Evolutionary conservation across 805 yeast genomes (phyloP).

Genomic region (Wickerhamiella shivajii): DNA sequence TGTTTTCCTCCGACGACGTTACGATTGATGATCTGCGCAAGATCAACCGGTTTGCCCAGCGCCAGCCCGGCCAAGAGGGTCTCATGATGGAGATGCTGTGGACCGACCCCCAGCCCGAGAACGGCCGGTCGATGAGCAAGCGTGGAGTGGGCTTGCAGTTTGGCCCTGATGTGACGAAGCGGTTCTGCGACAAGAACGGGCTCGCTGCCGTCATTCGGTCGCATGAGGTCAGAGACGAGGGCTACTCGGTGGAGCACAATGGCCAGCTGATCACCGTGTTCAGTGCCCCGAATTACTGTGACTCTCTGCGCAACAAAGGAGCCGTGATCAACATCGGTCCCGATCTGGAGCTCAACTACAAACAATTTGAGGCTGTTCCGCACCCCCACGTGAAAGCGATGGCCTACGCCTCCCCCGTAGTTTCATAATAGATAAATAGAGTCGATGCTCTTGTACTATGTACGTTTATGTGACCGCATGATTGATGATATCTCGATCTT

Average conservation of each 20-base stretch:
- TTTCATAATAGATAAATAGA: no score
- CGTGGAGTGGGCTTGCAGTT: slow-evolving; percentile 94
- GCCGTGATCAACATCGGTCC: slow-evolving; percentile 65
- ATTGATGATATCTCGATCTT: no score
- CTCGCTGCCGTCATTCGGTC: slow-evolving; percentile 76
- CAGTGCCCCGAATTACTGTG: slow-evolving; percentile 97
- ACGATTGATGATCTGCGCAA: slow-evolving; percentile 60
- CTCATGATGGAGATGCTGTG: slow-evolving; percentile 91
- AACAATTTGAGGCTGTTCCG: slow-evolving; percentile 63
- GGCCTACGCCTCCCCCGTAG: slow-evolving; percentile 74
- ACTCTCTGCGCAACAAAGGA: slow-evolving; percentile 77
- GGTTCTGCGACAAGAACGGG: slow-evolving; percentile 57
- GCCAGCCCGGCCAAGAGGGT: slow-evolving; percentile 84
- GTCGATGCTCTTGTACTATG: no score
- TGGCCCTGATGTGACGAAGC: slow-evolving; percentile 85
- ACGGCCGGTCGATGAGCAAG: slow-evolving; percentile 76
- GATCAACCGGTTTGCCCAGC: slow-evolving; percentile 46
- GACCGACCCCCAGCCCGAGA: slow-evolving; percentile 81
- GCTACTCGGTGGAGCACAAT: slow-evolving; percentile 76
- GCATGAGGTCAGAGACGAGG: slow-evolving; percentile 89
- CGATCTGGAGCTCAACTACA: slow-evolving; percentile 36
- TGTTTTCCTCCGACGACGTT: slow-evolving; percentile 63
- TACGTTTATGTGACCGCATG: no score
- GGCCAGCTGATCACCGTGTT: slow-evolving; percentile 86
- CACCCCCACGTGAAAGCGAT: slow-evolving; percentile 90